A percentile compares a stretch with the other conserved stretches of the same genome.
Evolutionary conservation across 345 rosid genomes (phyloP).

Genomic region (Rhodamnia rubescens): DNA sequence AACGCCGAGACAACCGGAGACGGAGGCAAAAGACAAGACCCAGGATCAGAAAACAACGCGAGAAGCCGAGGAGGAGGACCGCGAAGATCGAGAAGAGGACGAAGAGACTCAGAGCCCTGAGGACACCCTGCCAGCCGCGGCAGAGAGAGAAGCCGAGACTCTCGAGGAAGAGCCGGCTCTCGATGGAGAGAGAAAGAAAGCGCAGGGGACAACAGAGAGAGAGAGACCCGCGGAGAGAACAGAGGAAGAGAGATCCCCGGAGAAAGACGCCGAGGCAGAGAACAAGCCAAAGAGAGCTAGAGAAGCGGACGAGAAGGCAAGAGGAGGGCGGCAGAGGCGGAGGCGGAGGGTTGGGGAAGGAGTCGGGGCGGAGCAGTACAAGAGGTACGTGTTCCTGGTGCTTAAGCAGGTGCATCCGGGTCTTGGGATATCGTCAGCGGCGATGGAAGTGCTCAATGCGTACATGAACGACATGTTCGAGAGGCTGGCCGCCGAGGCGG

Average conservation of each 20-base stretch:
- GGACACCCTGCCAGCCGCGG: background rate
- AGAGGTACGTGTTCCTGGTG: constrained; percentile 51
- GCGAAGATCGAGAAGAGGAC: background rate
- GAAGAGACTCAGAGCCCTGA: background rate
- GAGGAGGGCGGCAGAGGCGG: background rate
- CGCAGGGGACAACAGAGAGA: background rate
- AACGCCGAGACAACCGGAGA: background rate
- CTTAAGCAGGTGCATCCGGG: constrained; percentile 71
- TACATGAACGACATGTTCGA: constrained; percentile 69
- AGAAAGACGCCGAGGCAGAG: background rate
- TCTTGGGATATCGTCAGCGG: constrained; percentile 50
- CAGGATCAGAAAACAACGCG: background rate
- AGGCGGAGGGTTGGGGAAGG: constrained; percentile 7
- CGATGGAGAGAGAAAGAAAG: background rate
- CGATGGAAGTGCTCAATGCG: constrained; percentile 54
- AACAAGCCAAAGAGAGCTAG: background rate
- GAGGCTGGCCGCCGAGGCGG: constrained; percentile 56
- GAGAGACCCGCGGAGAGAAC: background rate
- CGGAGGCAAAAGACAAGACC: background rate
- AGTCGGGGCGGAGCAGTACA: constrained; percentile 26
- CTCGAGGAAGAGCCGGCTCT: background rate
- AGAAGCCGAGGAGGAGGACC: background rate
- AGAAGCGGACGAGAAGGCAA: constrained; percentile 1
- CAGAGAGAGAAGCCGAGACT: background rate
- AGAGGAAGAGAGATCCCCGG: background rate